Base-by-base conservation (phyloP, 306 rosid genomes). In the Acacia melanoxylon region DNA sequence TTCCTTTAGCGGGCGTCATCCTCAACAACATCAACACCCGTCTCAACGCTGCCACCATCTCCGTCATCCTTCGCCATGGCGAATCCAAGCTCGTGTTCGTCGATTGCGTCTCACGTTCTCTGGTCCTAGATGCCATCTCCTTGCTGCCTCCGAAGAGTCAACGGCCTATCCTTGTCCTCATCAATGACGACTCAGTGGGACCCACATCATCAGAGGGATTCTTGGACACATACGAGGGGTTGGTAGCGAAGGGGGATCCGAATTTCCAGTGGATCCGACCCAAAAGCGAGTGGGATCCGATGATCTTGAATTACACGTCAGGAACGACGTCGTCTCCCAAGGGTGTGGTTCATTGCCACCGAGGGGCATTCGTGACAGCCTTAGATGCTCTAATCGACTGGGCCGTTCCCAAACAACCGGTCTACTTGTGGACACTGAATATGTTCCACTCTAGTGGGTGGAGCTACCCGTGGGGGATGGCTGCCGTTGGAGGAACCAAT, bases 391-490 rank as follows among this genome's bases (percentile, higher is more conserved):
- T 91, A 0, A 17, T 89, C 0, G 90, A 91, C 0, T 92, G 95
- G 91, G 40, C 46, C 0, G 89, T 84, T 0, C 90, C 90, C 0
- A 89, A 89, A 17, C 86, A 86, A 37, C 89, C 97, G 0, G 59
- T 88, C 19, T 88, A 71, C n/a, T 68, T 92, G 8, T 92, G 94
- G 95, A 91, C 92, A 1, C 83, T 89, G 1, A 90, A 88, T 0
- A 91, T 92, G 91, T 92, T 92, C 82, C 97, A 92, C 45, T 84
- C 92, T 41, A 92, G 89, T 46, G 97, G 93, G 4, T 92, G 97
- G 97, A 67, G 84, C 86, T 54, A 6, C 61, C 61, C 61, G 25
- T 54, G 61, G 61, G 61, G 61, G 11, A 54, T 54, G 3, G 61
- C 97, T 0, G 97, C 95, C 37, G 73, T 86, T 0, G 97, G 97